Evolutionary conservation across 2,329 filamentous ascomycete genomes (phyloP).

Genomic region (Rugonectria rugulosa): DNA sequence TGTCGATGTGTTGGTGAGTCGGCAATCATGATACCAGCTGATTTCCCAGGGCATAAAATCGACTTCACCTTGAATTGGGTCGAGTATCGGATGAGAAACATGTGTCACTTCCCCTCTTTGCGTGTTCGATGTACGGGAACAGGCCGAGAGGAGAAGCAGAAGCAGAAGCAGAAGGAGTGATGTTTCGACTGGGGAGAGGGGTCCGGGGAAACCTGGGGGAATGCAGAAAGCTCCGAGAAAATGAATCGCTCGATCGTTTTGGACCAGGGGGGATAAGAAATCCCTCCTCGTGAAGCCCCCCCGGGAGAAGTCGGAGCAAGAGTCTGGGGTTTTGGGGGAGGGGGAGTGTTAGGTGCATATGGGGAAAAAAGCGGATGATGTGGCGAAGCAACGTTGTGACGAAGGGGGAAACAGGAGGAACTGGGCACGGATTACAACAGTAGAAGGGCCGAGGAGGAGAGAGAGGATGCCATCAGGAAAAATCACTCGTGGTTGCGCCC

Average conservation of each 20-base stretch:
- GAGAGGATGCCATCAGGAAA: no score
- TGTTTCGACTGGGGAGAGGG: not conserved
- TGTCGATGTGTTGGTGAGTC: not conserved
- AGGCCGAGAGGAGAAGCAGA: not conserved
- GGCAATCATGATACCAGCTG: not conserved
- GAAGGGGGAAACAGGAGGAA: no score
- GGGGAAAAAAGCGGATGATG: not conserved
- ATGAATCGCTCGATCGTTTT: no score
- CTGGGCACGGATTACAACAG: not conserved
- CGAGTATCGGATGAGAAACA: not conserved
- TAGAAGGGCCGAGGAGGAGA: no score
- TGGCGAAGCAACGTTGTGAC: not conserved
- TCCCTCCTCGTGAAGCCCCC: not conserved
- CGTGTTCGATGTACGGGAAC: not conserved
- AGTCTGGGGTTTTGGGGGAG: not conserved
- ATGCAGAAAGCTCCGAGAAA: not conserved
- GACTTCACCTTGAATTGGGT: not conserved
- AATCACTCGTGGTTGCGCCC: not conserved
- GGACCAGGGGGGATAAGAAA: not conserved
- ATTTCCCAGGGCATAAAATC: not conserved
- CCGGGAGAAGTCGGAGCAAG: conserved; percentile 11
- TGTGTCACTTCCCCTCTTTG: not conserved
- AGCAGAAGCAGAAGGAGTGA: not conserved
- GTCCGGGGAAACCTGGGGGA: not conserved
- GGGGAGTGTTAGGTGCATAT: not conserved